Base-by-base conservation (phyloP, 2,329 filamentous ascomycete species). In the Pseudogymnoascus pannorum region DNA sequence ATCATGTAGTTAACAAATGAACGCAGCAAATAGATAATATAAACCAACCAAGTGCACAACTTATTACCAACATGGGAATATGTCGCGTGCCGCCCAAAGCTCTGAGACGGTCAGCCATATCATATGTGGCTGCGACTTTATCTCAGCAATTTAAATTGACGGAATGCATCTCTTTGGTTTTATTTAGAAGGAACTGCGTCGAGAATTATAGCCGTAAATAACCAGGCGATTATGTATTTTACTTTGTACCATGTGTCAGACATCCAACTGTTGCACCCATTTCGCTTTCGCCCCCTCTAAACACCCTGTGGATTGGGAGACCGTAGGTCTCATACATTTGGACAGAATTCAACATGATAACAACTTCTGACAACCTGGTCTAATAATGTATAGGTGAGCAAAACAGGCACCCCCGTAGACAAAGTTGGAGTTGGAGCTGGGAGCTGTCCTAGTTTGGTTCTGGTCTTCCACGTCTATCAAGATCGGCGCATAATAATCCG, bases 401-500 rank as follows among this genome's bases (percentile, higher is more conserved):
- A n/a, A n/a, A n/a, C n/a, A n/a, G n/a, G n/a, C n/a, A n/a, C n/a
- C n/a, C n/a, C n/a, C n/a, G n/a, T n/a, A n/a, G n/a, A n/a, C n/a
- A n/a, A n/a, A n/a, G n/a, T n/a, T n/a, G n/a, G n/a, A n/a, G n/a
- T n/a, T n/a, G n/a, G n/a, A n/a, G n/a, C n/a, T n/a, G n/a, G n/a
- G n/a, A n/a, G n/a, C n/a, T n/a, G n/a, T n/a, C n/a, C n/a, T n/a
- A n/a, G n/a, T n/a, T n/a, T n/a, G n/a, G n/a, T n/a, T n/a, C n/a
- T n/a, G n/a, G n/a, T n/a, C n/a, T n/a, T n/a, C n/a, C n/a, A n/a
- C n/a, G n/a, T 54, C 24, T 5, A 36, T 42, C 38, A n/a, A 54
- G 26, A 54, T 54, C 48, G 48, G 48, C 48, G 5, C 48, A 54
- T 54, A 54, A 54, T 54, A 54, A 54, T 54, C 48, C 48, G 48